A percentile compares a stretch with the other conserved stretches of the same genome.
phyloP scores from a whole-genome alignment of 2,329 filamentous ascomycete genomes.

The Aspergillus proliferans region DNA sequence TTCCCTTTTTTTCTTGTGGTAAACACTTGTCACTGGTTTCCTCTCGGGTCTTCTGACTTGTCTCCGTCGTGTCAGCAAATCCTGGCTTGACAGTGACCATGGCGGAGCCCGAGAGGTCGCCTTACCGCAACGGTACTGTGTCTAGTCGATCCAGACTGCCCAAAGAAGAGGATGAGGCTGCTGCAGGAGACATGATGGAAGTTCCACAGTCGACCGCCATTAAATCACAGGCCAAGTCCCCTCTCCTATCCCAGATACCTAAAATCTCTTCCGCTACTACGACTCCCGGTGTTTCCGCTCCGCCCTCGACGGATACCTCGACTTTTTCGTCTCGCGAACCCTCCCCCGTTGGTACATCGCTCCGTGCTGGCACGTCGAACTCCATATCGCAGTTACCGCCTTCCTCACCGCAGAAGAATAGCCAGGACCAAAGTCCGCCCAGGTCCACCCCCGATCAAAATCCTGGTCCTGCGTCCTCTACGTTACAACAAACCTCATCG shows the following conservation, averaged over 20 bases:
- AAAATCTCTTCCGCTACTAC: conserved; percentile 22
- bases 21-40: conserved; percentile 19
- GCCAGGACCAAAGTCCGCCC: conserved; percentile 59
- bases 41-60: conserved; percentile 33
- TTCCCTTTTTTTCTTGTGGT: conserved; percentile 12
- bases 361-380: conserved; percentile 24
- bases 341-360: conserved; percentile 37
- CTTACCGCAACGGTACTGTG: conserved; percentile 23
- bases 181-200: conserved; percentile 25
- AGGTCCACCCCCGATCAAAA: conserved; percentile 43
- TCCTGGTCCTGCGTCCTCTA: conserved; percentile 50
- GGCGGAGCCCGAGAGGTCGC: conserved; percentile 33
- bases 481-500: conserved; percentile 62
- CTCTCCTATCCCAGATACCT: conserved; percentile 26
- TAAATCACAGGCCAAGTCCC: conserved; percentile 20
- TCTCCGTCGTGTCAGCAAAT: conserved; percentile 22
- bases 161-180: conserved; percentile 19
- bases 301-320: conserved; percentile 40
- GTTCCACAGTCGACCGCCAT: conserved; percentile 18
- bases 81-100: conserved; percentile 25
- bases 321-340: conserved; percentile 44
- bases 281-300: conserved; percentile 20
- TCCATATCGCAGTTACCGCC: conserved; percentile 26
- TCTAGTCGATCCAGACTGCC: conserved; percentile 23
- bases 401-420: conserved; percentile 59